Base-by-base conservation (phyloP, 495 filamentous ascomycete genomes). In the Neurospora sp. region DNA sequence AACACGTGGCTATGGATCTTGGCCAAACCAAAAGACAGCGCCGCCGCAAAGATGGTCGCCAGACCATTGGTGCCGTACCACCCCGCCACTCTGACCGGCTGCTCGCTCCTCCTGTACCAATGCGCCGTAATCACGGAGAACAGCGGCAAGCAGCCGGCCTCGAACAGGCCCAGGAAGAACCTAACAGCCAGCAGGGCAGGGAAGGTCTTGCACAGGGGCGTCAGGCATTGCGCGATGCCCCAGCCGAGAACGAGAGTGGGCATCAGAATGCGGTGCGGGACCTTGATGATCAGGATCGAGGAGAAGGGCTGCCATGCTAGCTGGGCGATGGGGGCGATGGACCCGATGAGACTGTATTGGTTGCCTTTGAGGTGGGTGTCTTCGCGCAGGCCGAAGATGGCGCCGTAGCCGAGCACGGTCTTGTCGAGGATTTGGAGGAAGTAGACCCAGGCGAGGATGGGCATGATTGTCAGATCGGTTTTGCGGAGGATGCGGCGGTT, bases 241-340 rank as follows among this genome's bases (percentile, higher is more conserved):
- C 89, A 91, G 39, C 89, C 89, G 11, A 90, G 78, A 12, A 86
- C 82, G n/a, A 91, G 77, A 0, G 70, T 39, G 0, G 90, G 88
- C 89, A 91, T 90, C 2, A 92, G 80, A 46, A 89, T 88, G n/a
- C 87, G 85, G 75, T 87, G 89, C 0, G 89, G 89, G 3, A 92
- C 87, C 76, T 89, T 89, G 75, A 91, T 88, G 76, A 92, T 91
- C 39, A 92, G 81, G 69, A 85, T 81, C 1, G 88, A 88, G 1
- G 90, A 90, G 78, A 91, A 88, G 3, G 89, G 90, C 79, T 91
- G 89, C 89, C 88, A 91, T 39, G 81, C 85, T 69, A 92, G 83
- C 79, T 91, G 89, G 11, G 89, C 89, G 72, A 90, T 89, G 2
- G 89, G 86, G 1, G 85, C 85, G 37, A 91, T 90, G 5, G 87